Conservation (phyloP, 2,329 filamentous ascomycete species). For the Neonectria coccinea region DNA sequence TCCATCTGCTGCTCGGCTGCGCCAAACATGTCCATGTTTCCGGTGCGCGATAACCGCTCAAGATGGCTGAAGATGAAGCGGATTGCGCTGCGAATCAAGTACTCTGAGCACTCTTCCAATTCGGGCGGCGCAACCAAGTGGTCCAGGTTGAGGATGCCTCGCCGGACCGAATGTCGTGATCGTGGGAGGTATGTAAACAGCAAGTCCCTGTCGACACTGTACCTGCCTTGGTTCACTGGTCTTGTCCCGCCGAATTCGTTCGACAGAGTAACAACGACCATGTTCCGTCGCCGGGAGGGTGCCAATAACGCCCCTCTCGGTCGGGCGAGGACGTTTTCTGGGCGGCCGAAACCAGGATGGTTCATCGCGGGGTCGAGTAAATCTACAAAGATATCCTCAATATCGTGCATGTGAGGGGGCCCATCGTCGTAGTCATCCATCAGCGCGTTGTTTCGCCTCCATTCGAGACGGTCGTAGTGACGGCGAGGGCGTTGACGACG, state of each 20-base stretch:
- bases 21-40: conserved; percentile 35
- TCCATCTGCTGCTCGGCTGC: conserved; percentile 29
- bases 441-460: neutral
- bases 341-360: neutral
- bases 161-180: conserved; percentile 26
- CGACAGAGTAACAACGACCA: neutral
- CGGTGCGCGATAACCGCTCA: conserved; percentile 26
- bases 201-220: conserved; percentile 25
- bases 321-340: no score
- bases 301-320: neutral
- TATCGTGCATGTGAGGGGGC: neutral
- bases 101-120: conserved; percentile 8
- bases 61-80: conserved; percentile 37
- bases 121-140: conserved; percentile 27
- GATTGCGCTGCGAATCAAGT: conserved; percentile 30
- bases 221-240: conserved; percentile 5
- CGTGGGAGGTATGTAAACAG: conserved; percentile 33
- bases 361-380: neutral
- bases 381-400: neutral
- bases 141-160: conserved; percentile 27
- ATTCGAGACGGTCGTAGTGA: neutral
- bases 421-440: neutral
- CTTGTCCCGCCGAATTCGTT: neutral
- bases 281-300: neutral
- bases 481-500: neutral